phyloP scores from a whole-genome alignment of 2,329 filamentous ascomycete genomes.

The Fusarium musae region DNA sequence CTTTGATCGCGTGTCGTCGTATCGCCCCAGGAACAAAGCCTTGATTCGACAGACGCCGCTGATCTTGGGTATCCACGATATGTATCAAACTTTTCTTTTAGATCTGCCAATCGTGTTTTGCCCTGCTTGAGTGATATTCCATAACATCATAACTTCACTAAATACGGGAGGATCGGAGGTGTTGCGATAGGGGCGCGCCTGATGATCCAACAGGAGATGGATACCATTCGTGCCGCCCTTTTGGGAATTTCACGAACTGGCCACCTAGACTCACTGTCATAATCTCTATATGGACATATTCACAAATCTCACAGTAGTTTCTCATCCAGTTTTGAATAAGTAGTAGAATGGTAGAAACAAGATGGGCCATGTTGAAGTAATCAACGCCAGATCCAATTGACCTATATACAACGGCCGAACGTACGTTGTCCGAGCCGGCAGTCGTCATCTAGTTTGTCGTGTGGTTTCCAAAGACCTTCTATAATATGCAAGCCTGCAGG shows the following conservation, averaged over 20 bases:
- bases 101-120: background rate
- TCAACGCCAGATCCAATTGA: constrained; percentile 44
- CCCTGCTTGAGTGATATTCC: background rate
- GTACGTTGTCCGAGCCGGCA: constrained; percentile 32
- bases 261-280: background rate
- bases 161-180: background rate
- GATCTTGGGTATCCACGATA: constrained; percentile 19
- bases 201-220: background rate
- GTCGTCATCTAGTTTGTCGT: constrained; percentile 46
- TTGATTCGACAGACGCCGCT: constrained; percentile 18
- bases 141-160: background rate
- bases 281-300: background rate
- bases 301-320: background rate
- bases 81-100: background rate
- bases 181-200: background rate
- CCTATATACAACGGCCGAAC: constrained; percentile 46
- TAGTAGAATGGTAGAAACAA: constrained; percentile 23
- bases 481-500: constrained; percentile 51
- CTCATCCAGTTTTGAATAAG: background rate
- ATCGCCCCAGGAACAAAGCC: constrained; percentile 31
- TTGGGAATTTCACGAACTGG: background rate
- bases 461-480: constrained; percentile 48
- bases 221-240: background rate
- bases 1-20: constrained; percentile 37
- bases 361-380: constrained; percentile 35